These are phyloP conservation scores for Balansia obtecta DNA, from an alignment of 2,329 filamentous ascomycete genomes.

Conservation along the genomic window DNA sequence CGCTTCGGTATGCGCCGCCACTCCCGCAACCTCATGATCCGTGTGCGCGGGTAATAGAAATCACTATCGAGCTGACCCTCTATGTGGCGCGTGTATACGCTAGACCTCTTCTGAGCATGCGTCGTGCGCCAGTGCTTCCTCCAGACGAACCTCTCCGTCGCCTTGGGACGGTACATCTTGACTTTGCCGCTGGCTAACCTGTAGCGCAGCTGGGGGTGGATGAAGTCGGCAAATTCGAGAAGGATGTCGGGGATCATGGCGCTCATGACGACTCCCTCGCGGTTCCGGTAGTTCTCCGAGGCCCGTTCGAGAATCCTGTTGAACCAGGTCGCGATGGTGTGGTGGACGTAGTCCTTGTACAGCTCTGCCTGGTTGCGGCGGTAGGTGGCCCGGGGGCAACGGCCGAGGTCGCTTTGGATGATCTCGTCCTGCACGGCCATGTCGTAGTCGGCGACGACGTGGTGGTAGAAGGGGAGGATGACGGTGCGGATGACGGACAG, in stretches of 20 bases:
- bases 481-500: conserved; percentile 26
- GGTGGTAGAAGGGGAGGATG: conserved; percentile 26
- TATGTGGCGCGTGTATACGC: conserved; percentile 6
- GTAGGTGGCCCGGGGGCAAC: conserved; percentile 9
- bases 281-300: conserved; percentile 11
- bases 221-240: conserved; percentile 21
- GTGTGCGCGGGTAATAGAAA: conserved; percentile 14
- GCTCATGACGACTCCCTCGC: conserved; percentile 12
- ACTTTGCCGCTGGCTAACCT: conserved; percentile 21
- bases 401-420: conserved; percentile 15
- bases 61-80: conserved; percentile 9
- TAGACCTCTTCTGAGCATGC: conserved; percentile 14
- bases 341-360: conserved; percentile 20
- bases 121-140: conserved; percentile 11
- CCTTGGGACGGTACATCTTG: conserved; percentile 13
- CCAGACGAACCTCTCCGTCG: conserved; percentile 13
- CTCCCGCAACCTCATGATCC: conserved; percentile 12
- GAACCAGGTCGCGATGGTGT: conserved; percentile 18
- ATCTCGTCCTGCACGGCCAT: conserved; percentile 21
- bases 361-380: conserved; percentile 17
- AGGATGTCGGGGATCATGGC: conserved; percentile 19
- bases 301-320: conserved; percentile 14
- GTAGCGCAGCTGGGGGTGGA: conserved; percentile 18
- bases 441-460: conserved; percentile 14
- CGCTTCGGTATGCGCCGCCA: conserved; percentile 13